Conservation (phyloP, 73 alveolate species). For the Paramecium primaurelia region DNA sequence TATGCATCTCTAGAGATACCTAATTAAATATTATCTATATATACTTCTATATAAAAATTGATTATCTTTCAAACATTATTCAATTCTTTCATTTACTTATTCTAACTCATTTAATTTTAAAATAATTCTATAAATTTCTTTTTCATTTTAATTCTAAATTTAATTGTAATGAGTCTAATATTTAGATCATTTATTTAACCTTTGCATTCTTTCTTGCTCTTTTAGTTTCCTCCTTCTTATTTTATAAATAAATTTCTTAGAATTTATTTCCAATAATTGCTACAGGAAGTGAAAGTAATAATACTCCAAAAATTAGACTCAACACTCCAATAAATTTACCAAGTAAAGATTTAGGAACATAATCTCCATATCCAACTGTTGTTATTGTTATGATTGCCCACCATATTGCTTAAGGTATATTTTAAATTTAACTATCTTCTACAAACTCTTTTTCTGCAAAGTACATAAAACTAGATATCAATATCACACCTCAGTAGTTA, state of each 20-base stretch:
- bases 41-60: slow-evolving; percentile 46
- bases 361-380: slow-evolving; percentile 59
- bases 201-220: not conserved
- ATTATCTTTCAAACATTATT: slow-evolving; percentile 39
- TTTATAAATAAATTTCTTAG: slow-evolving; percentile 41
- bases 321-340: slow-evolving; percentile 48
- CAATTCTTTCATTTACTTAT: slow-evolving; percentile 55
- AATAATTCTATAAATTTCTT: slow-evolving; percentile 43
- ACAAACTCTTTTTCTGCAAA: slow-evolving; percentile 34
- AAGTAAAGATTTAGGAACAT: slow-evolving; percentile 26
- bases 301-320: slow-evolving; percentile 52
- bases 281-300: slow-evolving; percentile 53
- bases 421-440: not conserved
- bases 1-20: slow-evolving; percentile 53
- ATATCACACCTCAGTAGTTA: not conserved
- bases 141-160: slow-evolving; percentile 40
- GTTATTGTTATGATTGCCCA: slow-evolving; percentile 63
- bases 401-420: slow-evolving; percentile 60
- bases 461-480: slow-evolving; percentile 57
- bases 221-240: slow-evolving; percentile 28
- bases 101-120: slow-evolving; percentile 50
- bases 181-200: not conserved
- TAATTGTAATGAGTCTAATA: not conserved
- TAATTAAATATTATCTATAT: not conserved
- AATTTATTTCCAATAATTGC: slow-evolving; percentile 60